These are phyloP conservation scores for Withania somnifera DNA, from an alignment of 305 asterid genomes.

Conservation along the genomic window DNA sequence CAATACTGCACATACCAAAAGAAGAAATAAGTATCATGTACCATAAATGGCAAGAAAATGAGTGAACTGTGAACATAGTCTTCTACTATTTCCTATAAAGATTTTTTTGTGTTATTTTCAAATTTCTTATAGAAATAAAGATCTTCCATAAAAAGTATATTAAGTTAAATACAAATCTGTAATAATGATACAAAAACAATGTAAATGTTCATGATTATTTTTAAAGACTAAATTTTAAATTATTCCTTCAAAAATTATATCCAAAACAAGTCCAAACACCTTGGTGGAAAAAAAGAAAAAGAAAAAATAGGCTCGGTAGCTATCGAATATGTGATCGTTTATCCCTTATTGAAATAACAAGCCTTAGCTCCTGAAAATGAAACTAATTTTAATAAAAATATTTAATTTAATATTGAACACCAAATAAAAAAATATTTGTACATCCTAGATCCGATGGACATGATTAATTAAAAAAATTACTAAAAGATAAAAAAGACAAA, in stretches of 20 bases:
- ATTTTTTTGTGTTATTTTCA: too few relatives aligned
- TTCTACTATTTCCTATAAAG: too few relatives aligned
- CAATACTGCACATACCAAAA: slow-evolving; percentile 42
- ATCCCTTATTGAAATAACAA: too few relatives aligned
- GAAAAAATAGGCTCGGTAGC: neutral
- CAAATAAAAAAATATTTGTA: neutral
- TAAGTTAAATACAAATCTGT: too few relatives aligned
- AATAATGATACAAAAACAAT: too few relatives aligned
- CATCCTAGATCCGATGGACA: neutral
- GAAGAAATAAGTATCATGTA: too few relatives aligned
- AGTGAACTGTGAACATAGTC: too few relatives aligned
- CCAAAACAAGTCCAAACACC: neutral
- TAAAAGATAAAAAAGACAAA: neutral
- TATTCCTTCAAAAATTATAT: too few relatives aligned
- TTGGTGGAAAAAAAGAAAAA: neutral
- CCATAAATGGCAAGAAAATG: too few relatives aligned
- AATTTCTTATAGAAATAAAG: too few relatives aligned
- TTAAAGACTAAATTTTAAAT: neutral
- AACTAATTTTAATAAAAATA: neutral
- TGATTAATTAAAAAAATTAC: neutral
- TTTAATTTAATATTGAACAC: neutral
- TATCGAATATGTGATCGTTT: neutral
- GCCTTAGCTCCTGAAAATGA: neutral
- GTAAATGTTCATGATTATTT: neutral
- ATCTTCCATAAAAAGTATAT: too few relatives aligned